Evolutionary conservation across 352 stramenopile species (phyloP), one percentile per base, ranked within the genome.

Genomic region (Aphanomyces astaci): DNA sequence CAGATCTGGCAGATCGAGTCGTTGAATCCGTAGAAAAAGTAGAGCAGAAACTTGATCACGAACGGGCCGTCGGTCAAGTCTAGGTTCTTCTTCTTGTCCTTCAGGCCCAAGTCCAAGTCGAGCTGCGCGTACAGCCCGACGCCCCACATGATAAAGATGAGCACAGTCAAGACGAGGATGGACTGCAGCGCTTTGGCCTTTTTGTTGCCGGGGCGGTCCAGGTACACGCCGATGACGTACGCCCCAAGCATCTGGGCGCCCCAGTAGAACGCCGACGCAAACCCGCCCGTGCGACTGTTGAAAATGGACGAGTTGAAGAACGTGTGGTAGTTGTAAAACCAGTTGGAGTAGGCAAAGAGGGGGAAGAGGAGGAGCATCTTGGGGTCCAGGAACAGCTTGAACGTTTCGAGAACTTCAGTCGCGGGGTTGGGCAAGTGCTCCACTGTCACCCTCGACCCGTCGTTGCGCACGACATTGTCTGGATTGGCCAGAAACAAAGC

Each of bases 1-100:
- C 84, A 94, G 4, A 89, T 78, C 46, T 94, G 84, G 53, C 88
- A 87, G 51, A 89, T 63, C 9, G 84, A 80, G 73, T 94, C 85
- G 27, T 79, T 75, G 62, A 88, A 82, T 0, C 86, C 87, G 71
- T 87, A 94, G 40, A 77, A 53, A 28, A 86, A 74, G 75, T 89
- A 94, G 19, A 87, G 74, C 25, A 82, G 36, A 1, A 89, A 76
- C 2, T 77, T 80, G 2, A 45, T 19, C 11, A 76, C 62, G 27
- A 73, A 75, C 25, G 33, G 48, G 28, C 45, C 10, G n/a, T 78
- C 64, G n/a, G 55, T 68, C 36, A 80, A 77, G 70, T 81, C 54
- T 51, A 72, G 68, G 33, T 66, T 73, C 22, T 40, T 71, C 60
- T 71, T 74, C 72, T 77, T 70, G 48, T 71, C 22, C n/a, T 72